Evolutionary conservation across 2,329 filamentous ascomycete species (phyloP), one percentile per base, ranked within the genome.

Genomic region (Fusarium subglutinans): DNA sequence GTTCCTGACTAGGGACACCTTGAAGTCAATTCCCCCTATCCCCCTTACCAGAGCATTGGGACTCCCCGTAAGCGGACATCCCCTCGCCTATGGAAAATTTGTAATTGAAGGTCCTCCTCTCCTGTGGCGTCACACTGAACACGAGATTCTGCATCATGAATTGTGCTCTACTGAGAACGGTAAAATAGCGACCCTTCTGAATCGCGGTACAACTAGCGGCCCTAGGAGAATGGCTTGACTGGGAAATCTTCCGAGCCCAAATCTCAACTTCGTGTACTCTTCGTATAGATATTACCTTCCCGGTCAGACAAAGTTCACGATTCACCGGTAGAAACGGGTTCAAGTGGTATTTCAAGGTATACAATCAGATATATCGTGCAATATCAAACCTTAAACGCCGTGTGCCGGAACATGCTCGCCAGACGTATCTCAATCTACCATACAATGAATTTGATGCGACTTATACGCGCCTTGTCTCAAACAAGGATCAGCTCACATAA

Each of bases 401-500:
- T 58, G 28, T 61, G 45, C 45, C 47, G 14, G 38, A 48, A 41
- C 57, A 59, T 53, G 37, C 41, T 61, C 35, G 43, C 38, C 44
- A 57, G 24, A 40, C n/a, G 45, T 59, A 35, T 51, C 55, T 47
- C 47, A 69, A 51, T 53, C n/a, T 35, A 33, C 24, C 35, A 41
- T 41, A 17, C 24, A n/a, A 22, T 55, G 26, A 50, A 55, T 28
- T 56, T 15, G 26, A 56, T 54, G 38, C 24, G 51, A 43, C 51
- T 54, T 58, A 35, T 59, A 57, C 35, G 51, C 30, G 13, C 47
- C 33, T 62, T 54, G 44, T 51, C 35, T 30, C 54, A 35, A 48
- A 43, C 17, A 58, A 57, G 48, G 30, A 43, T 38, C 38, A 30
- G 30, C 53, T 81, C 79, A 91, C 89, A 91, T 90, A 8, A 90